Evolutionary conservation across 2,329 filamentous ascomycete species (phyloP).

Genomic region (Pyrenophora teres): DNA sequence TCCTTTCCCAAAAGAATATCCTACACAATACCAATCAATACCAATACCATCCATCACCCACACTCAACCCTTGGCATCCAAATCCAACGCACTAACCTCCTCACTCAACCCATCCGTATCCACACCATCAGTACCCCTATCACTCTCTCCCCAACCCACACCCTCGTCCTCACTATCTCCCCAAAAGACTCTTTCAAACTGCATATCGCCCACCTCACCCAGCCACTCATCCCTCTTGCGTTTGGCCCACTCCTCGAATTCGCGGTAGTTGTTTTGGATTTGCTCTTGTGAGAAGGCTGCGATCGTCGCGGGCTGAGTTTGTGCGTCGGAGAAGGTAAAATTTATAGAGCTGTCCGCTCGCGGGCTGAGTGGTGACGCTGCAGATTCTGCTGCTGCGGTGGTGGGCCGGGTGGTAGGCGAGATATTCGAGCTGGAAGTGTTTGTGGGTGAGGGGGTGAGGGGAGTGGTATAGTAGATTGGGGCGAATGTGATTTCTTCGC

Average conservation of each 20-base stretch:
- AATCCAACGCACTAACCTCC: slow-evolving; percentile 2
- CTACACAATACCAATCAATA: no score
- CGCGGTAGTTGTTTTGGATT: slow-evolving; percentile 22
- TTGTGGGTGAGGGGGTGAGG: no score
- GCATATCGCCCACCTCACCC: slow-evolving; percentile 16
- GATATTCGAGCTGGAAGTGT: no score
- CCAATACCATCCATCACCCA: no score
- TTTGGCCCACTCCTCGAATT: slow-evolving; percentile 14
- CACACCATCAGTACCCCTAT: not conserved
- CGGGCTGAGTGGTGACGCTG: no score
- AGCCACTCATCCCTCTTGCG: not conserved
- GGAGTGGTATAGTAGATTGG: no score
- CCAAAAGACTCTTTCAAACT: slow-evolving; percentile 28
- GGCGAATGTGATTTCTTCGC: no score
- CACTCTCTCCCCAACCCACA: not conserved
- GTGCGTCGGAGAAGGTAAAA: no score
- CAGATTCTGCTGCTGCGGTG: no score
- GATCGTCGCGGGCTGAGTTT: not conserved
- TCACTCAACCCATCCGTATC: slow-evolving; percentile 9
- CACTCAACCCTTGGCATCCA: not conserved
- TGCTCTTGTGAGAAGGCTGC: slow-evolving; percentile 13
- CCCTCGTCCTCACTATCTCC: slow-evolving; percentile 13
- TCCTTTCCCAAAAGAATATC: no score
- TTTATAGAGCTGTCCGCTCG: no score
- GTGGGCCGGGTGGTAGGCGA: no score